Evolutionary conservation across 1,139 yeast species (phyloP), one percentile per base, ranked within the genome.

Genomic region (Zhuliangozyma blackwelliae): DNA sequence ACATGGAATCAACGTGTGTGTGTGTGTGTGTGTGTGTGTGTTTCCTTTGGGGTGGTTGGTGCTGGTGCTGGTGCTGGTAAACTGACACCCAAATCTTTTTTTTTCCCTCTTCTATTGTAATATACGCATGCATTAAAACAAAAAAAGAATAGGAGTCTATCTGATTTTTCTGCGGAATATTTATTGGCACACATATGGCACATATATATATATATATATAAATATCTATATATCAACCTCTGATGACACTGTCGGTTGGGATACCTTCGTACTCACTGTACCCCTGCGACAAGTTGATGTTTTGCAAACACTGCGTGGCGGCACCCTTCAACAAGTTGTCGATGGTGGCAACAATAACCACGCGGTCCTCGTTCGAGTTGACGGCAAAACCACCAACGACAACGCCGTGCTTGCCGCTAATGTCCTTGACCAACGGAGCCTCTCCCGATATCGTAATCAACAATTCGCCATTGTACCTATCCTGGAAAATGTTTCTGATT

Each of bases 291-390:
- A 92, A 74, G 63, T 92, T 92, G 59, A 92, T 85, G 68, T 92
- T 92, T 65, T 92, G 99, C 61, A 92, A 66, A 64, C 97, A 92
- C 67, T 90, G 99, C 20, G 99, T 92, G 38, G 97, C 95, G 34
- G 99, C 99, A 47, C 99, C 99, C 72, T 92, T 92, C 55, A 92
- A 76, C 56, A 92, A 72, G 61, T 92, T 92, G 59, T 94, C 99
- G 52, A 92, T 92, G 10, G 97, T 89, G 19, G 96, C 96, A 38
- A 90, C 94, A 38, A 92, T 70, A 30, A 92, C 98, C 26, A 90
- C 95, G 58, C 99, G 79, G 65, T 88, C 83, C 55, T 86, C 89
- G 44, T 80, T 79, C 27, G 92, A 79, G 59, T 84, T 88, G 34
- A 94, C 95, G 25, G 95, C 96, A 59, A 92, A 94, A 0, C 95